phyloP scores from a whole-genome alignment of 805 yeast genomes.

The Lachancea quebecensis region DNA sequence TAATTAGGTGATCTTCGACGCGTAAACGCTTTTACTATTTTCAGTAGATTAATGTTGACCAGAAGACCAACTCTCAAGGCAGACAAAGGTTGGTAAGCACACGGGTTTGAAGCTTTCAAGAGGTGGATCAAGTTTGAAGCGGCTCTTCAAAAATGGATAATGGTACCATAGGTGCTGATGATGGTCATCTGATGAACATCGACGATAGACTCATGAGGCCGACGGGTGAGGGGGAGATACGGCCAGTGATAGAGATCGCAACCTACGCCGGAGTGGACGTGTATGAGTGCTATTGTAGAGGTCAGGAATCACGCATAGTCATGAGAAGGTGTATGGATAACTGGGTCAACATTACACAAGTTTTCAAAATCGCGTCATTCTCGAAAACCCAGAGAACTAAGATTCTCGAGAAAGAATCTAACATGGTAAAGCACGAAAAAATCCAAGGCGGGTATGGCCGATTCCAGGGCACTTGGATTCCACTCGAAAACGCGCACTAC shows the following conservation, averaged over 20 bases:
- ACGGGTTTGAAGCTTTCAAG: not conserved
- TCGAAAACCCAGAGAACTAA: constrained; percentile 76
- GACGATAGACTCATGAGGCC: constrained; percentile 5
- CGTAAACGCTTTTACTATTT: constrained; percentile 2
- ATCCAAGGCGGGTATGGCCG: constrained; percentile 83
- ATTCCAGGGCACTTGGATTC: constrained; percentile 85
- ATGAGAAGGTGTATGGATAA: constrained; percentile 89
- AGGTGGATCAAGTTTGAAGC: not conserved
- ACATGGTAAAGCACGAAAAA: constrained; percentile 63
- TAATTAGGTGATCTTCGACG: not conserved
- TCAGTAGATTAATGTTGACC: constrained; percentile 3
- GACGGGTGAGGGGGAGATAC: not conserved
- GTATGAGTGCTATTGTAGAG: constrained; percentile 57
- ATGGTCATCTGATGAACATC: constrained; percentile 3
- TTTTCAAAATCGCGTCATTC: constrained; percentile 67
- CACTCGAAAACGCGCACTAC: constrained; percentile 55
- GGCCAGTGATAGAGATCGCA: constrained; percentile 33
- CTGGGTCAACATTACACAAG: constrained; percentile 90
- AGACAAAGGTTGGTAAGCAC: not conserved
- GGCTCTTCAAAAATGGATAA: constrained; percentile 2
- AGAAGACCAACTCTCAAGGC: constrained; percentile 1
- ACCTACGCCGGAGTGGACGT: constrained; percentile 48
- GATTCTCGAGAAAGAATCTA: constrained; percentile 69
- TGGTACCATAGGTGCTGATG: constrained; percentile 1
- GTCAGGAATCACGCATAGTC: constrained; percentile 31